A percentile compares a stretch with the other conserved stretches of the same genome.
Evolutionary conservation across 1,139 yeast genomes (phyloP).

Genomic region (Kurtzmaniella quercitrusa): DNA sequence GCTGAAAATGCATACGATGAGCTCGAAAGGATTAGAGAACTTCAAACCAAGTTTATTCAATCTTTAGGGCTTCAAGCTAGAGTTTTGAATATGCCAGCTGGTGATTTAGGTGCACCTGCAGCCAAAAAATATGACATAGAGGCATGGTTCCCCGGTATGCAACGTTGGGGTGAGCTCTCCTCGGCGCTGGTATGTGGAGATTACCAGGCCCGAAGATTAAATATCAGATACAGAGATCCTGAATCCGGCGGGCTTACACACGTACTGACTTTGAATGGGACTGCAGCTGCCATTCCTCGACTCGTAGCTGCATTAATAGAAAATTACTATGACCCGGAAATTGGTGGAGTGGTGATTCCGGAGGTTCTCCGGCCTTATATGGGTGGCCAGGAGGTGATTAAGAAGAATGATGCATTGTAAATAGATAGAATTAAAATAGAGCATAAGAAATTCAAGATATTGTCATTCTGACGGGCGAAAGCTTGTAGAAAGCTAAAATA

Average conservation of each 20-base stretch:
- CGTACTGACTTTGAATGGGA: slow-evolving; percentile 88
- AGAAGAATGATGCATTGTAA: slow-evolving; percentile 10
- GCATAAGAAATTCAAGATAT: too few species aligned
- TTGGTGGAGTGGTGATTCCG: slow-evolving; percentile 62
- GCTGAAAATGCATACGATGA: slow-evolving; percentile 43
- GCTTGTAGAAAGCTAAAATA: too few species aligned
- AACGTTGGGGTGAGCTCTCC: slow-evolving; percentile 88
- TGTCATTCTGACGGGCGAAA: too few species aligned
- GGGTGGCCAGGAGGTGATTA: slow-evolving; percentile 51
- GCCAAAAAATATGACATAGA: slow-evolving; percentile 89
- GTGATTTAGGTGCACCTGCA: slow-evolving; percentile 94
- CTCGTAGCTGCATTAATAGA: slow-evolving; percentile 85
- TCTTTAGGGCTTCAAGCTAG: slow-evolving; percentile 78
- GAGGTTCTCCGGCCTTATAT: slow-evolving; percentile 60
- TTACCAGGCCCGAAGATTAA: slow-evolving; percentile 81
- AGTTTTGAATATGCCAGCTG: slow-evolving; percentile 82
- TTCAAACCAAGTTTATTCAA: slow-evolving; percentile 62
- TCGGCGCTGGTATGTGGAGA: slow-evolving; percentile 92
- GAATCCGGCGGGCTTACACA: slow-evolving; percentile 34
- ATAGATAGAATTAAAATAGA: neutral
- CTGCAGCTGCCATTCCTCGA: slow-evolving; percentile 94
- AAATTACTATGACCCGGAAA: slow-evolving; percentile 64
- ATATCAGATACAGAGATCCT: slow-evolving; percentile 49
- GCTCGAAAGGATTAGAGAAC: slow-evolving; percentile 55
- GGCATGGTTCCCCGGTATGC: slow-evolving; percentile 98